Conservation (phyloP, 2,329 filamentous ascomycete species). For the Neocatenulostroma microsporum region DNA sequence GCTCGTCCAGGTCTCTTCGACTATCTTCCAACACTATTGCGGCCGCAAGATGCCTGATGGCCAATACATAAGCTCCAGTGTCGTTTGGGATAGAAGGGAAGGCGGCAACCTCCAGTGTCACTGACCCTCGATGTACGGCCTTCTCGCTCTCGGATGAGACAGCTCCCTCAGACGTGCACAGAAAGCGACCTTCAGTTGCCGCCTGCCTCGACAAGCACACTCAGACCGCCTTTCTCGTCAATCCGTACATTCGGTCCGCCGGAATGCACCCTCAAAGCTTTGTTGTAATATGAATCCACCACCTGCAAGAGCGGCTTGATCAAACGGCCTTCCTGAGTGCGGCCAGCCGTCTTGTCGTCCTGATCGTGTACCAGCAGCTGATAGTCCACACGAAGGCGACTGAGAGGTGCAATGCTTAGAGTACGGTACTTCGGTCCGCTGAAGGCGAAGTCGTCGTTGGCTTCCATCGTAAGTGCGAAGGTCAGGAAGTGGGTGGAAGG, state of each 20-base stretch:
- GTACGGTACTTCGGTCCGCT: slow-evolving; percentile 76
- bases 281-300: slow-evolving; percentile 87
- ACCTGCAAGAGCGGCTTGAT: slow-evolving; percentile 67
- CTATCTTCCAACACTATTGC: too few relatives aligned
- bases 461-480: slow-evolving; percentile 87
- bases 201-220: slow-evolving; percentile 30
- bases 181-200: too few relatives aligned
- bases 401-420: slow-evolving; percentile 74
- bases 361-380: slow-evolving; percentile 58
- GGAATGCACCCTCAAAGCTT: slow-evolving; percentile 71
- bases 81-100: too few relatives aligned
- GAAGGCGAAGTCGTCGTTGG: slow-evolving; percentile 86
- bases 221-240: slow-evolving; percentile 46
- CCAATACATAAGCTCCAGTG: too few relatives aligned
- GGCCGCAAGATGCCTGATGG: too few relatives aligned
- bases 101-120: too few relatives aligned
- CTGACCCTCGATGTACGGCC: too few relatives aligned
- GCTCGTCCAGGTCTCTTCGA: too few relatives aligned
- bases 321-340: slow-evolving; percentile 51
- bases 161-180: too few relatives aligned
- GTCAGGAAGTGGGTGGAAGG: slow-evolving; percentile 90
- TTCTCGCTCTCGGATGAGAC: too few relatives aligned
- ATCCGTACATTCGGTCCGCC: slow-evolving; percentile 63
- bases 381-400: slow-evolving; percentile 65
- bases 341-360: slow-evolving; percentile 20